Evolutionary conservation across 495 filamentous ascomycete genomes (phyloP), one percentile per base, ranked within the genome.

Genomic region (Trichoderma erinaceum): DNA sequence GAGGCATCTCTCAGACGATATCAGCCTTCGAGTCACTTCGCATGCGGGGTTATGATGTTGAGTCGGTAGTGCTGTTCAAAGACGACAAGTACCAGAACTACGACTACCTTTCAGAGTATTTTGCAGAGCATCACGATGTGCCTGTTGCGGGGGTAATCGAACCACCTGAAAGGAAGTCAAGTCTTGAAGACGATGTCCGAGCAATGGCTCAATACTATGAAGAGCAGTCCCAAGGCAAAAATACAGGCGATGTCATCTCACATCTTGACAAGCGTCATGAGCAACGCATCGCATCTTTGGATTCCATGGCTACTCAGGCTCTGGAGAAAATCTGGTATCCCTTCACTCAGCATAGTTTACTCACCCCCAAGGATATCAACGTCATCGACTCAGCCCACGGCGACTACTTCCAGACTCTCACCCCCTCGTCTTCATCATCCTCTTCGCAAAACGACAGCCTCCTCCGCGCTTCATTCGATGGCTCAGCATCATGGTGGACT

Each of bases 401-500:
- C 21, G 89, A 92, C 72, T 87, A 84, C 75, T 93, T 93, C 75
- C 88, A 92, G 70, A 87, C 84, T 0, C 80, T 83, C 21, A 68
- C 70, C 11, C 70, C 72, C 29, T 29, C 43, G 1, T 46, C 65
- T n/a, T 27, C 58, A 63, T 3, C 35, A 11, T 18, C 65, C 0
- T n/a, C 38, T 16, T 46, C 41, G 32, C 41, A 43, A 32, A 29
- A 27, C n/a, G 15, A 69, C 25, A 67, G 72, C 27, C 21, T 86
- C 15, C 76, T 92, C 0, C 78, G 77, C 29, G 82, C 89, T 11
- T 86, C 87, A 0, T 92, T 92, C 64, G 90, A 93, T 68, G 90
- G 86, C 23, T 92, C 90, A 0, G 90, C 89, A 21, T 92, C 90
- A 0, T 93, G 90, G 90, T 93, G 90, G 90, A 93, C 90, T 1